These are phyloP conservation scores for Theobroma cacao DNA, from an alignment of 345 rosid species.

Conservation along the genomic window DNA sequence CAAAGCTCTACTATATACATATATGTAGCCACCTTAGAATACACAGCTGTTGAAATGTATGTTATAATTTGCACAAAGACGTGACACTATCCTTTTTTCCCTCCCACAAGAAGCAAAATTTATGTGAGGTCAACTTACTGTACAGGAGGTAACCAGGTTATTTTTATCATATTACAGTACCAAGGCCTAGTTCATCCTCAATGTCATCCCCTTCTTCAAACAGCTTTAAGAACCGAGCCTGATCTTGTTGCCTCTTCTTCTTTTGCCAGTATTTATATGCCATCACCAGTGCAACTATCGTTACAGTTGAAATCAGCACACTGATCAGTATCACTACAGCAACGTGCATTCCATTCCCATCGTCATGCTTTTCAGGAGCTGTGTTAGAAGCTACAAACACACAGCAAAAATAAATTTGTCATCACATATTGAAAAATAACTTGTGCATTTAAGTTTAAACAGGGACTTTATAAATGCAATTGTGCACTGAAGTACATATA, in stretches of 20 bases:
- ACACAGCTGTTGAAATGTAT: neutral
- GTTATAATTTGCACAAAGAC: neutral
- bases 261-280: constrained; percentile 62
- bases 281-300: constrained; percentile 30
- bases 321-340: constrained; percentile 47
- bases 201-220: constrained; percentile 89
- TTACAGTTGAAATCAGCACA: constrained; percentile 33
- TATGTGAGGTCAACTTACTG: constrained; percentile 22
- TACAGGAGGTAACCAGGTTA: constrained; percentile 27
- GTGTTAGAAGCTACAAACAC: constrained; percentile 35
- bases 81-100: neutral
- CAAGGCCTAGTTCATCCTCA: constrained; percentile 70
- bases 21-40: constrained; percentile 5
- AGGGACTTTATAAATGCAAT: neutral
- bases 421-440: neutral
- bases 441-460: neutral
- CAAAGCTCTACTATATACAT: neutral
- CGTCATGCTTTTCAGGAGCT: constrained; percentile 17
- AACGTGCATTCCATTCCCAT: constrained; percentile 33
- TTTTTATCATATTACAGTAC: constrained; percentile 25
- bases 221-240: constrained; percentile 78
- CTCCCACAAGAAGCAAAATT: constrained; percentile 21
- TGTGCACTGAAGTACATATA: neutral
- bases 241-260: constrained; percentile 82
- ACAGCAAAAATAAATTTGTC: neutral